These are phyloP conservation scores for Thermomucor indicae-seudaticae DNA, from an alignment of 371 early-diverging fungal genomes.

Conservation along the genomic window DNA sequence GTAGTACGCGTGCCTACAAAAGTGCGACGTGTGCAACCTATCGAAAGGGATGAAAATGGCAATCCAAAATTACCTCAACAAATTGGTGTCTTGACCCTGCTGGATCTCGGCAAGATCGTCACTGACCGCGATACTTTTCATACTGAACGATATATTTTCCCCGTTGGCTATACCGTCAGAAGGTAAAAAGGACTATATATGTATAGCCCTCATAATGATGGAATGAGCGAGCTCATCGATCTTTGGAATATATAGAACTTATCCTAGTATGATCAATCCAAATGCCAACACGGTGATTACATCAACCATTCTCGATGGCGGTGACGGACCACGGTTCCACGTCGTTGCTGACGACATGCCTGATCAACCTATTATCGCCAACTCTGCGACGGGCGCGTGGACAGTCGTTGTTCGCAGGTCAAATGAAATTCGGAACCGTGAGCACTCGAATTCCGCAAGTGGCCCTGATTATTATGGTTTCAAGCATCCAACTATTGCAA, in stretches of 20 bases:
- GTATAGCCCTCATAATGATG: too few species aligned
- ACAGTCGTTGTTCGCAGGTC: slow-evolving; percentile 76
- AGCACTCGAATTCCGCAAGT: slow-evolving; percentile 77
- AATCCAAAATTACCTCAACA: slow-evolving; percentile 72
- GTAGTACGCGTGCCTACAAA: slow-evolving; percentile 27
- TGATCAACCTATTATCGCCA: slow-evolving; percentile 61
- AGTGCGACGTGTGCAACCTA: slow-evolving; percentile 49
- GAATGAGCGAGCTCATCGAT: too few species aligned
- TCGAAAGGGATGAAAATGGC: slow-evolving; percentile 66
- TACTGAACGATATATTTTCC: slow-evolving; percentile 88
- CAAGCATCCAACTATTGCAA: slow-evolving; percentile 84
- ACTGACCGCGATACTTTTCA: slow-evolving; percentile 79
- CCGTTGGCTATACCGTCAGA: slow-evolving; percentile 77
- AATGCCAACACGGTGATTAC: slow-evolving; percentile 58
- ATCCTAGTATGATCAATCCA: slow-evolving; percentile 73
- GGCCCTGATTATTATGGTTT: slow-evolving; percentile 94
- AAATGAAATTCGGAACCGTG: slow-evolving; percentile 71
- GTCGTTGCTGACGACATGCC: slow-evolving; percentile 73
- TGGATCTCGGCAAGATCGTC: slow-evolving; percentile 69
- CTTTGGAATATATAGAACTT: slow-evolving; percentile 57
- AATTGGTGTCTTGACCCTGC: slow-evolving; percentile 79
- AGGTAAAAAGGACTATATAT: slow-evolving; percentile 28
- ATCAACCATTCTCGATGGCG: slow-evolving; percentile 78
- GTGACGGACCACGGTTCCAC: slow-evolving; percentile 69
- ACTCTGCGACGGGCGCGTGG: slow-evolving; percentile 91